phyloP scores from a whole-genome alignment of 768 basidiomycete genomes.

The Mycena latifolia region DNA sequence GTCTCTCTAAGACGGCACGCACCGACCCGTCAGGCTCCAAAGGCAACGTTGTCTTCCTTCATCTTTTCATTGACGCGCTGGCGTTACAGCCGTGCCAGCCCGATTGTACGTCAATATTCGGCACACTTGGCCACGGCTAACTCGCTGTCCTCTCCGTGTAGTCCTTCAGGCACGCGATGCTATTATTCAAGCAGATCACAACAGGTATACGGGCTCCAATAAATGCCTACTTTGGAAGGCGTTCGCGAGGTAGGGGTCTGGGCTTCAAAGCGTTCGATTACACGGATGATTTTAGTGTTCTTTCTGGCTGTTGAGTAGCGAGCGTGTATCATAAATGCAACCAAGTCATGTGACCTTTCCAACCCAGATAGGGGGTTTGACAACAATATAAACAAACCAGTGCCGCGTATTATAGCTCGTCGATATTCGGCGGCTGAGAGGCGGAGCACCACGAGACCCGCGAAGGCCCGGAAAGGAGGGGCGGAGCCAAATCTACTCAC shows the following conservation, averaged over 20 bases:
- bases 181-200: conserved; percentile 17
- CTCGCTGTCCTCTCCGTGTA: background rate
- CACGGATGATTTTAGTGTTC: conserved; percentile 7
- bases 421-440: too few species aligned
- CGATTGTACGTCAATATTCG: conserved; percentile 38
- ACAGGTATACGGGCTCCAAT: conserved; percentile 5
- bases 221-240: conserved; percentile 10
- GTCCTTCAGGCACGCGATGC: conserved; percentile 9
- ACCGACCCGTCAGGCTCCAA: conserved; percentile 54
- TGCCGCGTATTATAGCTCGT: too few species aligned
- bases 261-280: conserved; percentile 2
- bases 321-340: too few species aligned
- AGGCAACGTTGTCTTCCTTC: conserved; percentile 67
- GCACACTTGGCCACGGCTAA: too few species aligned
- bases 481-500: too few species aligned
- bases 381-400: too few species aligned
- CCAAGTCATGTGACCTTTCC: too few species aligned
- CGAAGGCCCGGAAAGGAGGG: too few species aligned
- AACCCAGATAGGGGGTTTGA: too few species aligned
- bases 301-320: conserved; percentile 7
- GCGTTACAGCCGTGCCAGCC: conserved; percentile 63
- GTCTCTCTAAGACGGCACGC: conserved; percentile 51
- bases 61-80: conserved; percentile 65
- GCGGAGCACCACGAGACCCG: too few species aligned
- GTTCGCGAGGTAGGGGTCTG: background rate